Base-by-base conservation (phyloP, 2,329 filamentous ascomycete species). In the Grosmannia penicillata region DNA sequence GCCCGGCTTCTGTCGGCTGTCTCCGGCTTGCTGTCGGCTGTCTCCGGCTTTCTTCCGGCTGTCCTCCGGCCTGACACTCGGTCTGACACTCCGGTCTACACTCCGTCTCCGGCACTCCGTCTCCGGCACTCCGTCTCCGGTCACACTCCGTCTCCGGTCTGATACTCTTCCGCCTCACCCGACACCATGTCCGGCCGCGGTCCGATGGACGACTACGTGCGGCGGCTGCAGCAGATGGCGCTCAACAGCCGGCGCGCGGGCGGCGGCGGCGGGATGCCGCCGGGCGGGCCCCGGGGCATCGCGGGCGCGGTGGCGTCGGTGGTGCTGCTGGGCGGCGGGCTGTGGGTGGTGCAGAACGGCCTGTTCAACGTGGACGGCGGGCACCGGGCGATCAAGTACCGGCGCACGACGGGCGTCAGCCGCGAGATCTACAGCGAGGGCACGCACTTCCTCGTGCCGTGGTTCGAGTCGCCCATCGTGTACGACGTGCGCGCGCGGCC, bases 401-500 rank as follows among this genome's bases (percentile, higher is more conserved):
- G 81, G 52, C 80, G 87, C 58, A 54, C 94, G 61, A 83, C 76
- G 53, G 91, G 91, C 68, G 89, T 98, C 40, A 80, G 83, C 70
- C 87, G 87, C 65, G 85, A 96, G 55, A 98, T 98, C 59, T 98
- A 93, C 66, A 71, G 53, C 52, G 91, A 98, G 85, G 91, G 84
- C 66, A 98, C 91, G 40, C 91, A 98, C 62, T 68, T 98, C 56
- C 77, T 80, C 50, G 78, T 98, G 48, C 91, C 91, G 36, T 98
- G 91, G 91, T 81, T 98, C 62, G 91, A 98, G 65, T 94, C 87
- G 5, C 86, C 91, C 37, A 77, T 98, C 59, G 79, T 87, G 52
- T 98, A 96, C 69, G 89, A 98, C 60, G 91, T 98, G 51, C 89
- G 91, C 63, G 91, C 91, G 43, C 95, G 89, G 70, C 91, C 91